phyloP scores from a whole-genome alignment of 2,329 filamentous ascomycete species.

The Penicillium sp. region DNA sequence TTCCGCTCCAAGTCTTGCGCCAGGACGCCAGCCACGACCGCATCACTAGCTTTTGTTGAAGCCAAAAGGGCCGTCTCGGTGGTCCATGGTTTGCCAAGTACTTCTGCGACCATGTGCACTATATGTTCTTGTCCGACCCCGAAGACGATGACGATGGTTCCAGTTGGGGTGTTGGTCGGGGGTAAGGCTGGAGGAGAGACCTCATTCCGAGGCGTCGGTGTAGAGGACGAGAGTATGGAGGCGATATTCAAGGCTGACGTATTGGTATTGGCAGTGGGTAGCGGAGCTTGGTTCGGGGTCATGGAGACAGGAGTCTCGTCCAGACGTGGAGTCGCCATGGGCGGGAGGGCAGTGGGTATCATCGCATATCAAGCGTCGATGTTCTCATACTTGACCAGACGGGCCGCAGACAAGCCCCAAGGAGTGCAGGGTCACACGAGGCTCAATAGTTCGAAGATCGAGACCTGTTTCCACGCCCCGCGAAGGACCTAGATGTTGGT shows the following conservation, averaged over 20 bases:
- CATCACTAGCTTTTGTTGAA: conserved; percentile 55
- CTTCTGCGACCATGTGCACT: conserved; percentile 69
- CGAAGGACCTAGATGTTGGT: background rate
- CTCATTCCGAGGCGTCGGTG: conserved; percentile 1
- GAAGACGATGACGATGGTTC: conserved; percentile 61
- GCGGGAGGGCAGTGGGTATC: conserved; percentile 33
- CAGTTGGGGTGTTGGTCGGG: conserved; percentile 5
- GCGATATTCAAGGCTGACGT: conserved; percentile 12
- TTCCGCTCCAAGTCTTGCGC: conserved; percentile 55
- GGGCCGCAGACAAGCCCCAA: background rate
- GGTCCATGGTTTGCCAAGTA: conserved; percentile 68
- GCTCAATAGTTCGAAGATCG: background rate
- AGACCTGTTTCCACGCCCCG: background rate
- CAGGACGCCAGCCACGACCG: conserved; percentile 62
- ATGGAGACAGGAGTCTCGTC: conserved; percentile 23
- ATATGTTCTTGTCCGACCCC: conserved; percentile 68
- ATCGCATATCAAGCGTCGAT: conserved; percentile 27
- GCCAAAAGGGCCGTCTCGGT: conserved; percentile 55
- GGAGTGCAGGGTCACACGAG: background rate
- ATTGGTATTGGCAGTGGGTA: conserved; percentile 6
- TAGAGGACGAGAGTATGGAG: conserved; percentile 4
- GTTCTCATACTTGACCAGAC: conserved; percentile 26
- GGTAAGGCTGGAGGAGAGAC: background rate
- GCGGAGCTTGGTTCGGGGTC: conserved; percentile 17
- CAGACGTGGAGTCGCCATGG: conserved; percentile 32